Percentiles rank a stretch among this genome's conserved stretches.
Conservation (phyloP, 768 basidiomycete species). For the Omphalotus guepiniiformis region DNA sequence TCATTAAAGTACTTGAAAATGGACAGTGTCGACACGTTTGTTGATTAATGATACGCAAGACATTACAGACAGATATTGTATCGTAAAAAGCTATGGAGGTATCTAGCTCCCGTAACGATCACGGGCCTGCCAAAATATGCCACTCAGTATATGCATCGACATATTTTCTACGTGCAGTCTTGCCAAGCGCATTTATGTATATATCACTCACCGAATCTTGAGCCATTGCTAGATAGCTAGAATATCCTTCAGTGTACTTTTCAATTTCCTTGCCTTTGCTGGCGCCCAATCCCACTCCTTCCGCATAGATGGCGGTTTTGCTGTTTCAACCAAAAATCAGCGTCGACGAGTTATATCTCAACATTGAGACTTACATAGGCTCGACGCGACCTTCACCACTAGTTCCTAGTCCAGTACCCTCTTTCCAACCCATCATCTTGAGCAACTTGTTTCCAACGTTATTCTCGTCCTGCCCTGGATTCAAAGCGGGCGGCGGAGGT, state of each 20-base stretch:
- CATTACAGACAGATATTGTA: neutral
- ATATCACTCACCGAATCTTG: slow-evolving; percentile 63
- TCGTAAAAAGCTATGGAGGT: neutral
- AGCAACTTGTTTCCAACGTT: slow-evolving; percentile 92
- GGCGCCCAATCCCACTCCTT: slow-evolving; percentile 89
- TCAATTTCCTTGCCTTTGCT: slow-evolving; percentile 83
- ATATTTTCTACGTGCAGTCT: neutral
- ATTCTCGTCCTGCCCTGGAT: slow-evolving; percentile 73
- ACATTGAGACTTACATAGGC: slow-evolving; percentile 59
- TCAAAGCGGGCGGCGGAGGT: slow-evolving; percentile 58
- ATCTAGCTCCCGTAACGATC: slow-evolving; percentile 27
- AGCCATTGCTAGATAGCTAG: slow-evolving; percentile 68
- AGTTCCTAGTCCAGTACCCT: slow-evolving; percentile 82
- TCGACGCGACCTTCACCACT: slow-evolving; percentile 83
- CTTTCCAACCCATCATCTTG: slow-evolving; percentile 98
- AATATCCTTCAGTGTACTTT: slow-evolving; percentile 63
- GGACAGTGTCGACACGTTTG: neutral
- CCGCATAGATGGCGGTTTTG: slow-evolving; percentile 80
- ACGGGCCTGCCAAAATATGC: slow-evolving; percentile 24
- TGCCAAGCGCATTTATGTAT: neutral
- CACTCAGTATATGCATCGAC: slow-evolving; percentile 5
- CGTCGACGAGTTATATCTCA: neutral
- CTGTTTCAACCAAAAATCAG: slow-evolving; percentile 32
- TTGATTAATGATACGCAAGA: neutral
- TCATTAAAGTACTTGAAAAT: too few relatives aligned